phyloP scores from a whole-genome alignment of 768 basidiomycete genomes.

The Filobasidium floriforme region DNA sequence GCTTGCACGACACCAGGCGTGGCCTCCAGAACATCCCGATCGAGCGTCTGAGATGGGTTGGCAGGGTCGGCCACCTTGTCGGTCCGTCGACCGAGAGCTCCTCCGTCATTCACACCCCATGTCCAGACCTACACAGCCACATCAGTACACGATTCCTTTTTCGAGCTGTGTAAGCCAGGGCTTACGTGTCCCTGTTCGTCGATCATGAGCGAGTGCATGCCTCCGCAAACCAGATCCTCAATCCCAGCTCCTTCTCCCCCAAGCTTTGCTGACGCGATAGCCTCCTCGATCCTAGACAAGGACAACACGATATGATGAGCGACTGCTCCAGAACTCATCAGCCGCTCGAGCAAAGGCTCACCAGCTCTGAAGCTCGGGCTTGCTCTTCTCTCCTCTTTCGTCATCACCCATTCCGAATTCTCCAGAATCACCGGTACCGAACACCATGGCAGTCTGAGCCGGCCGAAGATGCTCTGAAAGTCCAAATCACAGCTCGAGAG shows the following conservation, averaged over 20 bases:
- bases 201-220: conserved; percentile 79
- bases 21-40: conserved; percentile 47
- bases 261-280: conserved; percentile 63
- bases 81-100: conserved; percentile 74
- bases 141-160: background rate
- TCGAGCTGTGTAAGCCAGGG: conserved; percentile 20
- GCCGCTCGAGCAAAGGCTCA: conserved; percentile 26
- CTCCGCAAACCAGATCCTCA: conserved; percentile 71
- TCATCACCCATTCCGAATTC: conserved; percentile 79
- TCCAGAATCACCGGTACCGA: conserved; percentile 87
- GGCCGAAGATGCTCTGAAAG: conserved; percentile 16
- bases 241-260: conserved; percentile 58
- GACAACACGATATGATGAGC: conserved; percentile 7
- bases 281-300: conserved; percentile 52
- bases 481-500: background rate
- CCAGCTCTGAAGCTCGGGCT: conserved; percentile 68
- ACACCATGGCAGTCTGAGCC: conserved; percentile 56
- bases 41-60: conserved; percentile 41
- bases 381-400: conserved; percentile 61
- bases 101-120: conserved; percentile 65
- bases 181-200: conserved; percentile 84
- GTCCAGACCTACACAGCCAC: conserved; percentile 32
- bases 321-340: background rate
- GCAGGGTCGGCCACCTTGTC: conserved; percentile 49
- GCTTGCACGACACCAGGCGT: conserved; percentile 48